These are phyloP conservation scores for Meyerozyma guilliermondii DNA, from an alignment of 1,139 yeast genomes.

Conservation along the genomic window DNA sequence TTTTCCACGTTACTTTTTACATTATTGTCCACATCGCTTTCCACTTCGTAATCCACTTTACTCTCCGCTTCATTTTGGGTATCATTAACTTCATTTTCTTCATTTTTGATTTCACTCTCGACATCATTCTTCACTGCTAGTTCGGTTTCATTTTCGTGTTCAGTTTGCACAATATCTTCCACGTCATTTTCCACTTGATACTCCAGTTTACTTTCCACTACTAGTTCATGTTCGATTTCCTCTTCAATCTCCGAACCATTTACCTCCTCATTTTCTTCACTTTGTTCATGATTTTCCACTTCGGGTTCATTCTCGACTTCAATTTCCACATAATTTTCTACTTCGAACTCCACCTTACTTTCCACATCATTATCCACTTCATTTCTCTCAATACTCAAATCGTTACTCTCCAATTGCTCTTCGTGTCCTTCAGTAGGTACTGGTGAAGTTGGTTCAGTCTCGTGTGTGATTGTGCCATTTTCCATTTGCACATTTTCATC, in stretches of 20 bases:
- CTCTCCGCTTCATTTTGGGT: background rate
- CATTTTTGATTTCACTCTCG: background rate
- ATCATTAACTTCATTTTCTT: background rate
- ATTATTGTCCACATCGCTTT: no score
- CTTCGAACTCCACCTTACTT: no score
- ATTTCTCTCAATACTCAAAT: background rate
- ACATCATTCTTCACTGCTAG: background rate
- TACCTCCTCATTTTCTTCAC: background rate
- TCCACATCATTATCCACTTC: background rate
- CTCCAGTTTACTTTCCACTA: background rate
- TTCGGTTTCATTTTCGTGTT: background rate
- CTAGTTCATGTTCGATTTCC: background rate
- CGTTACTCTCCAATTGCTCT: background rate
- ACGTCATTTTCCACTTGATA: background rate
- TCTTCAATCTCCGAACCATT: background rate
- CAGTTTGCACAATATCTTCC: background rate
- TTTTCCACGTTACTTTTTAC: background rate
- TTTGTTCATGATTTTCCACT: no score
- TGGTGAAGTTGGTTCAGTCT: no score
- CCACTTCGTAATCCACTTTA: background rate
- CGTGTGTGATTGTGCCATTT: no score
- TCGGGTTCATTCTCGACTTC: no score
- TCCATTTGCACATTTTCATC: no score
- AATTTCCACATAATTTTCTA: no score
- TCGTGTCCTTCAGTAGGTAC: no score